These are phyloP conservation scores for Puccinia sorghi DNA, from an alignment of 1,284 basidiomycete genomes.

Conservation along the genomic window DNA sequence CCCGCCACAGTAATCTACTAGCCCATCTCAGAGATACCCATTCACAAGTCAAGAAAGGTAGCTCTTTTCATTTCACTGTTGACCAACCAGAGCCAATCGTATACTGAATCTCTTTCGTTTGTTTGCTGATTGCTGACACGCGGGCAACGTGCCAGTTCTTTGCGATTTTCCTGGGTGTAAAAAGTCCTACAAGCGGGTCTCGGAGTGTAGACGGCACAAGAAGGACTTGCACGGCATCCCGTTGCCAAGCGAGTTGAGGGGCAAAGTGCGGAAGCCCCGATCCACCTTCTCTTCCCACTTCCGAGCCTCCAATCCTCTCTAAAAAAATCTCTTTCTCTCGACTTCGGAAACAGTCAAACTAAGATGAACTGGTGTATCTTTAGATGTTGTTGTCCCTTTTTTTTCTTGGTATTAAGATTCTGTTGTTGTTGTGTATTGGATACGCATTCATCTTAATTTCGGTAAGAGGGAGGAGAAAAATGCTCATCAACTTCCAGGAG, in stretches of 20 bases:
- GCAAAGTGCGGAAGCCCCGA: conserved; percentile 36
- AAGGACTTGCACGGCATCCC: conserved; percentile 45
- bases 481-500: too few species aligned
- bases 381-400: too few species aligned
- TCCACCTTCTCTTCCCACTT: conserved; percentile 2
- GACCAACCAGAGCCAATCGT: neutral
- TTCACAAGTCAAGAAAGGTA: conserved; percentile 43
- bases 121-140: too few species aligned
- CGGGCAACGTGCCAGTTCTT: too few species aligned
- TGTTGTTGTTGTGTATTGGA: too few species aligned
- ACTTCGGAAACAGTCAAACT: too few species aligned
- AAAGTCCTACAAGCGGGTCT: conserved; percentile 47
- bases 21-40: conserved; percentile 50
- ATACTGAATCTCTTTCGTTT: neutral
- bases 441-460: too few species aligned
- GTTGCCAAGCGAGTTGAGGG: conserved; percentile 38
- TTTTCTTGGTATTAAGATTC: too few species aligned
- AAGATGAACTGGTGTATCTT: too few species aligned
- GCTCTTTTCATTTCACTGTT: neutral
- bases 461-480: too few species aligned
- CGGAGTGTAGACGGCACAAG: conserved; percentile 43
- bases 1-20: conserved; percentile 43
- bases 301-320: neutral
- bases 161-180: conserved; percentile 39
- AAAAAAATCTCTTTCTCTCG: too few species aligned